Base-by-base conservation (phyloP, 768 basidiomycete species). In the Russula lepida region DNA sequence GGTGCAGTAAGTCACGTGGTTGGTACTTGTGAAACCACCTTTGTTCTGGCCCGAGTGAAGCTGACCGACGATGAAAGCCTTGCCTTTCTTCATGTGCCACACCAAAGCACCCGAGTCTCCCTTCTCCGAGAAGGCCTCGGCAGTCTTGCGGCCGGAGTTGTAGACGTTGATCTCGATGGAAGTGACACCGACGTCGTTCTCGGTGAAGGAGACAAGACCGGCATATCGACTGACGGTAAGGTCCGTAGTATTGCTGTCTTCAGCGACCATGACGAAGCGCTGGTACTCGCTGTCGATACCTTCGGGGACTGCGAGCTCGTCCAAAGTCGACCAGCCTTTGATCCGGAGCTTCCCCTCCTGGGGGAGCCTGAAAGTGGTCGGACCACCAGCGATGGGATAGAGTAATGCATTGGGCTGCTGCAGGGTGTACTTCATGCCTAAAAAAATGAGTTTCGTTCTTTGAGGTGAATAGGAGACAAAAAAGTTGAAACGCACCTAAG, bases 21-120 rank as follows among this genome's bases (percentile, higher is more conserved):
- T 48, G n/a, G n/a, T n/a, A 17, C 46, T 37, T 15, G 55, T 56
- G 23, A 19, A 28, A 46, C 56, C 25, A 6, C 56, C 56, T 37
- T n/a, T 56, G 25, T 48, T 56, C 0, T 9, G 1, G 17, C 56
- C 47, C 1, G 39, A 50, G 49, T 50, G 49, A 6, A 56, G 44
- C 27, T 56, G 55, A 4, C 55, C 55, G 11, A 56, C 32, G 17
- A 56, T 56, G 55, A 3, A 15, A n/a, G 25, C 56, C 37, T 48
- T 48, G 7, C 56, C 25, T 0, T 37, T 15, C 25, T 5, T 37
- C 9, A 2, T 48, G 25, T 28, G 19, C 56, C 56, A 41, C 19
- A 54, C 25, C 4, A 54, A 37, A 17, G 37, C 35, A 33, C 56
- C 56, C 33, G 46, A 48, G 56, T 56, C 56, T 27, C 56, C 56